phyloP scores from a whole-genome alignment of 768 basidiomycete species.

The Auricularia sp. region DNA sequence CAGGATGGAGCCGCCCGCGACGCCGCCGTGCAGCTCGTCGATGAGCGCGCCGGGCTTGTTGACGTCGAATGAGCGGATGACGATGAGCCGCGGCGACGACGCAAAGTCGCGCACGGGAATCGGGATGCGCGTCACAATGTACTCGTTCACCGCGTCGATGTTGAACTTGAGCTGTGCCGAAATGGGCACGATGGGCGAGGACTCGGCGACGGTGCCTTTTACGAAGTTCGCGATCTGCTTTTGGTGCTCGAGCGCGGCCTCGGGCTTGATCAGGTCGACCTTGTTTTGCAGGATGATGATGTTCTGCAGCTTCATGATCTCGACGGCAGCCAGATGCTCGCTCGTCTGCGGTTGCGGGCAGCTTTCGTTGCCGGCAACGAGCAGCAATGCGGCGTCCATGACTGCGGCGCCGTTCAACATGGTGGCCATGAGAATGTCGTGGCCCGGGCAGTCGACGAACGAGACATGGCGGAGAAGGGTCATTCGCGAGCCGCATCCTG shows the following conservation, averaged over 20 bases:
- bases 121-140: constrained; percentile 93
- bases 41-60: constrained; percentile 98
- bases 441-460: constrained; percentile 95
- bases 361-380: constrained; percentile 96
- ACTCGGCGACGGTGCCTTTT: constrained; percentile 94
- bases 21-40: constrained; percentile 94
- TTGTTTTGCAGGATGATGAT: constrained; percentile 99
- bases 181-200: constrained; percentile 96
- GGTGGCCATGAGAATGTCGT: constrained; percentile 99
- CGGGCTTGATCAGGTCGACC: constrained; percentile 94
- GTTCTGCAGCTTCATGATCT: constrained; percentile 98
- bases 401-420: constrained; percentile 99
- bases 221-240: constrained; percentile 94
- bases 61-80: constrained; percentile 98
- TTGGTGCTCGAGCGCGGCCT: constrained; percentile 89
- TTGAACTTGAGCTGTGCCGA: constrained; percentile 98
- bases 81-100: constrained; percentile 85
- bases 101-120: constrained; percentile 90
- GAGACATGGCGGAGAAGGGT: constrained; percentile 89
- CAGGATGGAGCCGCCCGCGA: constrained; percentile 93
- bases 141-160: constrained; percentile 98
- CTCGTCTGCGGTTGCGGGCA: constrained; percentile 99
- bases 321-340: constrained; percentile 95
- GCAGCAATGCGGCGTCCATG: constrained; percentile 95
- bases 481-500: constrained; percentile 85